A percentile compares a stretch with the other conserved stretches of the same genome.
Conservation (phyloP, 83 land plant genomes). For the Thuja plicata region DNA sequence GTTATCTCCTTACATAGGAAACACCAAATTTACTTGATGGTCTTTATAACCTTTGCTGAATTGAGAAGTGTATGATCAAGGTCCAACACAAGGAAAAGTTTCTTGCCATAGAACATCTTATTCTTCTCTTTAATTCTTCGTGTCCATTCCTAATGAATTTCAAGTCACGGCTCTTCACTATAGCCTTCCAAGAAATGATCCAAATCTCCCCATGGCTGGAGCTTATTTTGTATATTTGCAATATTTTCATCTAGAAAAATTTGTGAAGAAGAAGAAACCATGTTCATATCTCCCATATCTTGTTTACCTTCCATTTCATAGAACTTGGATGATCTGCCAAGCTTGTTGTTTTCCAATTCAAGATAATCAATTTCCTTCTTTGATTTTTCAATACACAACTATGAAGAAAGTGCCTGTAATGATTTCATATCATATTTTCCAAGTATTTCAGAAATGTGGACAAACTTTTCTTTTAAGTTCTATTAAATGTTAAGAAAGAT, state of each 20-base stretch:
- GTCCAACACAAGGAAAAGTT: slow-evolving; percentile 94
- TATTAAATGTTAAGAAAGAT: slow-evolving; percentile 27
- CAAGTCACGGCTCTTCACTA: slow-evolving; percentile 73
- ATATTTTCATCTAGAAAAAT: slow-evolving; percentile 14
- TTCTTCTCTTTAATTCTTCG: slow-evolving; percentile 91
- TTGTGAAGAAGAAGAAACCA: background rate
- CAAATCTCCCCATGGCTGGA: slow-evolving; percentile 65
- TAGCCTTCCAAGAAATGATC: slow-evolving; percentile 73
- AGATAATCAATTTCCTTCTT: background rate
- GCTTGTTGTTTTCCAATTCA: background rate
- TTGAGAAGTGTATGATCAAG: slow-evolving; percentile 98
- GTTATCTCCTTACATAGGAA: background rate
- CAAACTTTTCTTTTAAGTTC: slow-evolving; percentile 34
- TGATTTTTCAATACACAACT: background rate
- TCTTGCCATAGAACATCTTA: slow-evolving; percentile 81
- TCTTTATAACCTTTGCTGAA: slow-evolving; percentile 81
- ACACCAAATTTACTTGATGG: background rate
- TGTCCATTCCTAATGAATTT: slow-evolving; percentile 79
- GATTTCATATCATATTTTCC: slow-evolving; percentile 9
- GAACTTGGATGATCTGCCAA: background rate
- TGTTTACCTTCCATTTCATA: slow-evolving; percentile 10
- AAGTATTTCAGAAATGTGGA: slow-evolving; percentile 29
- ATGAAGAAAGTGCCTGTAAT: slow-evolving; percentile 4
- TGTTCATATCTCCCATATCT: background rate
- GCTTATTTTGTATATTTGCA: slow-evolving; percentile 16